Conservation (phyloP, 805 yeast genomes). For the Candida namnaoensis region DNA sequence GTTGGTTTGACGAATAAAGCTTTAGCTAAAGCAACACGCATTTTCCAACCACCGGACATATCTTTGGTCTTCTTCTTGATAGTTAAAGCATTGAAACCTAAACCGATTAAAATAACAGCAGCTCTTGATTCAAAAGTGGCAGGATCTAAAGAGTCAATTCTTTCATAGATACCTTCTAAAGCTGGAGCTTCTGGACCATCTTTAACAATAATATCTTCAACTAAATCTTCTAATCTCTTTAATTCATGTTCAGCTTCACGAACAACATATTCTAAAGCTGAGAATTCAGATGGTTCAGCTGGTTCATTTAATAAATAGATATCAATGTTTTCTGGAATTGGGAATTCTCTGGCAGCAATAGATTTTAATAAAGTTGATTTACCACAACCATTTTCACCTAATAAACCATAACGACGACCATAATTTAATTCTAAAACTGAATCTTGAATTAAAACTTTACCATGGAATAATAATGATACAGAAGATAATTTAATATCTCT, state of each 20-base stretch:
- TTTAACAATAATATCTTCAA: constrained; percentile 79
- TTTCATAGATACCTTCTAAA: constrained; percentile 86
- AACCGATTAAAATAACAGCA: constrained; percentile 90
- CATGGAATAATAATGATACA: constrained; percentile 90
- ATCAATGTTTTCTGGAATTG: constrained; percentile 88
- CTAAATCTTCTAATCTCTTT: constrained; percentile 82
- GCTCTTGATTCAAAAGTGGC: constrained; percentile 95
- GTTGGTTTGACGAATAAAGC: constrained; percentile 98
- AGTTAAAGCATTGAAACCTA: constrained; percentile 85
- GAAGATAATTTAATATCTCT: constrained; percentile 91
- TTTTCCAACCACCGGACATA: constrained; percentile 99
- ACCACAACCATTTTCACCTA: constrained; percentile 99
- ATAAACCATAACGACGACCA: constrained; percentile 95
- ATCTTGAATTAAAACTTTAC: constrained; percentile 92
- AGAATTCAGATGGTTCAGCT: constrained; percentile 85
- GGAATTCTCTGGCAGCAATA: constrained; percentile 92
- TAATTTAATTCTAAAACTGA: constrained; percentile 86
- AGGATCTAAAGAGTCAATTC: constrained; percentile 94
- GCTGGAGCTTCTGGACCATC: constrained; percentile 91
- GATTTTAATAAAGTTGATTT: constrained; percentile 92
- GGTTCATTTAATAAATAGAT: constrained; percentile 94
- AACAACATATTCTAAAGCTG: constrained; percentile 94
- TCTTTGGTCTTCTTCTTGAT: constrained; percentile 93
- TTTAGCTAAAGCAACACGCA: constrained; percentile 98
- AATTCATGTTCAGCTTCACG: constrained; percentile 92